phyloP scores from a whole-genome alignment of 352 stramenopile species.

The Elongisporangium prolatum region DNA sequence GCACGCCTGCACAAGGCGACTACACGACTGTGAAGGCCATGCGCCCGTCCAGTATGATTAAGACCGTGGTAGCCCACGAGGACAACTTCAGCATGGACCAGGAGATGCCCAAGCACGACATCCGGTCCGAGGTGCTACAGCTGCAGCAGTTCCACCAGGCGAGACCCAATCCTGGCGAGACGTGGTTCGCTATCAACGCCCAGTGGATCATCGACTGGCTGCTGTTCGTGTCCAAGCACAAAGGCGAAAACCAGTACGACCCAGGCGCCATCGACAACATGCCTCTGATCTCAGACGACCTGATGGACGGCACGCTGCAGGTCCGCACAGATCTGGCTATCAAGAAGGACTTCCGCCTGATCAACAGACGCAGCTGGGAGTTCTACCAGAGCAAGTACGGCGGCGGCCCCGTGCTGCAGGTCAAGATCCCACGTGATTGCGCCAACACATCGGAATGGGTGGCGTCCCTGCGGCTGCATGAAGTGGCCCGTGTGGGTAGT shows the following conservation, averaged over 20 bases:
- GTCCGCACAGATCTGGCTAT: slow-evolving; percentile 49
- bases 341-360: slow-evolving; percentile 75
- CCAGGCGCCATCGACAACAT: slow-evolving; percentile 72
- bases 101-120: slow-evolving; percentile 40
- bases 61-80: slow-evolving; percentile 54
- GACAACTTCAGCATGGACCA: slow-evolving; percentile 58
- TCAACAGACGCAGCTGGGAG: slow-evolving; percentile 78
- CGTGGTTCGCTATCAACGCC: slow-evolving; percentile 60
- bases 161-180: slow-evolving; percentile 46
- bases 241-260: slow-evolving; percentile 45
- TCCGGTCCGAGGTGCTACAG: slow-evolving; percentile 55
- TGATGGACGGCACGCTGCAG: slow-evolving; percentile 62
- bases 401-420: slow-evolving; percentile 62
- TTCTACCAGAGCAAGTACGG: slow-evolving; percentile 70
- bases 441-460: slow-evolving; percentile 50
- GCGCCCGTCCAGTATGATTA: slow-evolving; percentile 41
- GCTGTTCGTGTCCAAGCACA: slow-evolving; percentile 72
- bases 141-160: slow-evolving; percentile 67
- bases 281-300: slow-evolving; percentile 61
- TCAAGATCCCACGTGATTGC: slow-evolving; percentile 53
- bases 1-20: slow-evolving; percentile 18
- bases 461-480: slow-evolving; percentile 38
- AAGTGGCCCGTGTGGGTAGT: slow-evolving; percentile 51
- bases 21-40: slow-evolving; percentile 57
- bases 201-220: slow-evolving; percentile 70